Conservation (phyloP, 305 asterid genomes). For the Solanum hybrid region DNA sequence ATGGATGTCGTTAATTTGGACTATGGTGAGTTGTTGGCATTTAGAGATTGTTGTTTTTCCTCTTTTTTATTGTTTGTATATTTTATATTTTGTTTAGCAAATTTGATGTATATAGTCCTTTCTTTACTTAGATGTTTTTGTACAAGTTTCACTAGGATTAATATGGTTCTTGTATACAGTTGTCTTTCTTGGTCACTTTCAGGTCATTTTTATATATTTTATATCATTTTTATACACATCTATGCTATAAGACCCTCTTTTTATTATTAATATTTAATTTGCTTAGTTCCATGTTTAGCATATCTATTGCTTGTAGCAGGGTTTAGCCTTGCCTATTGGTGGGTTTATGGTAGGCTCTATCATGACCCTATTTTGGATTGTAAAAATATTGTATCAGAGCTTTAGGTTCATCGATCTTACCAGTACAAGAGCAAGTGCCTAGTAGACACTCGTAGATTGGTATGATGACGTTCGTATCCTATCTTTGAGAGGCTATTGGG, state of each 20-base stretch:
- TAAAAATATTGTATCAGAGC: background rate
- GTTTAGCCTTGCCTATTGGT: background rate
- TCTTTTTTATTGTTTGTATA: too few species aligned
- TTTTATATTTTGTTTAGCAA: background rate
- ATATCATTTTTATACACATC: background rate
- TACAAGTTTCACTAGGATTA: background rate
- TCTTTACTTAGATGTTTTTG: background rate
- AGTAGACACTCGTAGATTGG: background rate
- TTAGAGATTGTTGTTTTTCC: background rate
- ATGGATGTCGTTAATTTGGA: background rate
- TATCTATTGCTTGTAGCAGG: background rate
- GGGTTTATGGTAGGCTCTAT: background rate
- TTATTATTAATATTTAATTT: too few species aligned
- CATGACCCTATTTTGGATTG: background rate
- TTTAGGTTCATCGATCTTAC: background rate
- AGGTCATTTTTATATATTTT: background rate
- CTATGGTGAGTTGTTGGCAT: background rate
- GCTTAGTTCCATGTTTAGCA: background rate
- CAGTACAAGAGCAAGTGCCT: background rate
- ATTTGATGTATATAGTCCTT: background rate
- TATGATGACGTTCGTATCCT: background rate
- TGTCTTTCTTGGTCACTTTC: background rate
- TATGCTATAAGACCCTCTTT: background rate
- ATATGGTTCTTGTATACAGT: background rate
- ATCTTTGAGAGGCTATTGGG: background rate